These are phyloP conservation scores for Arabidopsis hybrid DNA, from an alignment of 441 rosid genomes.

Conservation along the genomic window DNA sequence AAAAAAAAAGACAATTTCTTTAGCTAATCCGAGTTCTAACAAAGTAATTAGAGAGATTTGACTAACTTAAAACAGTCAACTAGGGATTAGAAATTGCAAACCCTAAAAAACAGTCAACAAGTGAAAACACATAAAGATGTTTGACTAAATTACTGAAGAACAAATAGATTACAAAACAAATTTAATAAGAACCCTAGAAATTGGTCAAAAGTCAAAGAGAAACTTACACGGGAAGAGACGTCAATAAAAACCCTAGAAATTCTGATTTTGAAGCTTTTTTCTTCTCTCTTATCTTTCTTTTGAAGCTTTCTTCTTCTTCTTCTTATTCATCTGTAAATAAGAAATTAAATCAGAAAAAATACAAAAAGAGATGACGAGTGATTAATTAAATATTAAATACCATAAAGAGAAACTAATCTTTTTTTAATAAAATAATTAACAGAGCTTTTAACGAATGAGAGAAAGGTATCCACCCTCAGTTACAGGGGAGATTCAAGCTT, in stretches of 20 bases:
- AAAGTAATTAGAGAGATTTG: constrained; percentile 9
- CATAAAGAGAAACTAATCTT: constrained; percentile 17
- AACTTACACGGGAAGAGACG: constrained; percentile 45
- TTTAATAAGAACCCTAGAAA: not conserved
- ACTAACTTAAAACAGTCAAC: constrained; percentile 3
- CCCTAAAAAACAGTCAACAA: constrained; percentile 7
- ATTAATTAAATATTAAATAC: constrained; percentile 28
- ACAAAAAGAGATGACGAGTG: constrained; percentile 47
- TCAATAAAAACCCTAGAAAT: constrained; percentile 28
- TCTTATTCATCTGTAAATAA: constrained; percentile 44
- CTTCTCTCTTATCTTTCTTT: constrained; percentile 28
- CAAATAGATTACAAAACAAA: not conserved
- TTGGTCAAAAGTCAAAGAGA: constrained; percentile 33
- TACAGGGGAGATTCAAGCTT: constrained; percentile 42
- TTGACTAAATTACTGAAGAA: constrained; percentile 15
- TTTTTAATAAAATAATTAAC: not conserved
- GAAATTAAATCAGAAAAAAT: constrained; percentile 28
- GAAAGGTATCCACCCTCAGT: constrained; percentile 37
- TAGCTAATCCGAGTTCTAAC: constrained; percentile 19
- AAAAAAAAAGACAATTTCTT: not conserved
- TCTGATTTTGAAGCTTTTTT: constrained; percentile 24
- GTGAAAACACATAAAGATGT: constrained; percentile 2
- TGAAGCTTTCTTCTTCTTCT: constrained; percentile 1
- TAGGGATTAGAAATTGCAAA: not conserved
- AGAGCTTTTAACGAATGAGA: constrained; percentile 24